Evolutionary conservation across 2,329 filamentous ascomycete genomes (phyloP).

Genomic region (Calonectria multiphialidica): DNA sequence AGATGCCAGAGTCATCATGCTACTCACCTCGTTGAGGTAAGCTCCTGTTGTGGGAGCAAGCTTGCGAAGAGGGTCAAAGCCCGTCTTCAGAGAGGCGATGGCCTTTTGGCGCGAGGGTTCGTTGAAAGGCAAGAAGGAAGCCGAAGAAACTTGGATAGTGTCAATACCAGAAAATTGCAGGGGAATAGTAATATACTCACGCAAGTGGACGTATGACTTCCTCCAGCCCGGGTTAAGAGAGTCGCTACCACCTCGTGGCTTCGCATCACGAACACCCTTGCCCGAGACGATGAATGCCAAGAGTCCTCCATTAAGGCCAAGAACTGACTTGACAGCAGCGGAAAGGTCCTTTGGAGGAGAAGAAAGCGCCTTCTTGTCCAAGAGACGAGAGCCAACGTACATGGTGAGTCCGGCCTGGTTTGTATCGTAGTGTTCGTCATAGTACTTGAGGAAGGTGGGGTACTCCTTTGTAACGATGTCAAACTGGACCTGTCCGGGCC

Average conservation of each 20-base stretch:
- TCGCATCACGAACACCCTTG: constrained; percentile 57
- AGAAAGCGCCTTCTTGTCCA: constrained; percentile 47
- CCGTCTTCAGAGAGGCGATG: constrained; percentile 39
- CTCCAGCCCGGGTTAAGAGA: constrained; percentile 66
- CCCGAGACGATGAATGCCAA: constrained; percentile 57
- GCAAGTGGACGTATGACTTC: constrained; percentile 53
- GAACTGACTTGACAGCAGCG: constrained; percentile 46
- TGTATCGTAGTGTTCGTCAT: constrained; percentile 50
- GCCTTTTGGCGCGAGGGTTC: constrained; percentile 43
- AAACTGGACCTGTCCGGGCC: constrained; percentile 46
- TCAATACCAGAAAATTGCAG: not conserved
- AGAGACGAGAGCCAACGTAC: constrained; percentile 58
- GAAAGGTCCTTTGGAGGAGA: constrained; percentile 45
- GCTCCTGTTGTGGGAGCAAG: constrained; percentile 56
- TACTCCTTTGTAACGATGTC: constrained; percentile 36
- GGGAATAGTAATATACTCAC: constrained; percentile 46
- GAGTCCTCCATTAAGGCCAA: constrained; percentile 42
- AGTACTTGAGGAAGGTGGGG: constrained; percentile 54
- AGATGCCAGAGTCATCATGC: fast-evolving
- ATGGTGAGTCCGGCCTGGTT: constrained; percentile 49
- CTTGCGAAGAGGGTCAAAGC: constrained; percentile 51
- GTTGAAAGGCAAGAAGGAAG: constrained; percentile 49
- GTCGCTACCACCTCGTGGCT: constrained; percentile 58
- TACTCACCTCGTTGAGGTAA: constrained; percentile 60
- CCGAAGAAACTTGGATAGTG: constrained; percentile 38